Conservation (phyloP, 2,329 filamentous ascomycete species). For the Hymenoscyphus infarciens region DNA sequence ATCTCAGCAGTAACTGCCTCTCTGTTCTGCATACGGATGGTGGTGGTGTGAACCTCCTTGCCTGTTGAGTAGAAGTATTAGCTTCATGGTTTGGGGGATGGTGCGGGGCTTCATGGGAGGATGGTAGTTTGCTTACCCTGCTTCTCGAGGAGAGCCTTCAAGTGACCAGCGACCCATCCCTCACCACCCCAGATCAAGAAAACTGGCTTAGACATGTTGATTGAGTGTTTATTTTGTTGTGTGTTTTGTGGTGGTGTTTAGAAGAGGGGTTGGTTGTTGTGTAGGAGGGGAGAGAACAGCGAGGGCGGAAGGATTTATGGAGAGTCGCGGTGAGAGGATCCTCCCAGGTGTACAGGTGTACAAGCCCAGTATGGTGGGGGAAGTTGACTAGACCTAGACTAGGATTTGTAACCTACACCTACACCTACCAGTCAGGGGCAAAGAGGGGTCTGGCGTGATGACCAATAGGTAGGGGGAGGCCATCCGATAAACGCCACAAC, state of each 20-base stretch:
- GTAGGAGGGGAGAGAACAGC: background rate
- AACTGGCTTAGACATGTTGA: slow-evolving; percentile 32
- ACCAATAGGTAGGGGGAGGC: background rate
- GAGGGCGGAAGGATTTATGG: background rate
- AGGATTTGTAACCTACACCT: slow-evolving; percentile 17
- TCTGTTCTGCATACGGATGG: slow-evolving; percentile 62
- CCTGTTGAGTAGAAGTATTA: slow-evolving; percentile 30
- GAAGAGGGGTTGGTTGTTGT: background rate
- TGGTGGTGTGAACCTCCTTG: slow-evolving; percentile 59
- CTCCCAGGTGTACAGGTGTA: background rate
- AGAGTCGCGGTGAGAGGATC: slow-evolving; percentile 13
- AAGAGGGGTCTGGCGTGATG: slow-evolving; percentile 5
- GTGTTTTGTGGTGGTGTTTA: background rate
- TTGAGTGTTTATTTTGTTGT: background rate
- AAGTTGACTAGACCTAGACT: no score
- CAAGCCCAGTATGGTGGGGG: slow-evolving; percentile 14
- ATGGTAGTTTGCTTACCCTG: slow-evolving; percentile 39
- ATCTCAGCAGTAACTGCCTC: slow-evolving; percentile 54
- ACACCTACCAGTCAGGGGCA: no score
- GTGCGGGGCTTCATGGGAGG: background rate
- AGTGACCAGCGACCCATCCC: slow-evolving; percentile 61
- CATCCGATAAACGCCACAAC: background rate
- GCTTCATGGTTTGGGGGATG: background rate
- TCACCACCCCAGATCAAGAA: slow-evolving; percentile 64
- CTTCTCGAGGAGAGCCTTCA: slow-evolving; percentile 53